Conservation (phyloP, 345 rosid genomes). For the Gynandropsis gynandra region DNA sequence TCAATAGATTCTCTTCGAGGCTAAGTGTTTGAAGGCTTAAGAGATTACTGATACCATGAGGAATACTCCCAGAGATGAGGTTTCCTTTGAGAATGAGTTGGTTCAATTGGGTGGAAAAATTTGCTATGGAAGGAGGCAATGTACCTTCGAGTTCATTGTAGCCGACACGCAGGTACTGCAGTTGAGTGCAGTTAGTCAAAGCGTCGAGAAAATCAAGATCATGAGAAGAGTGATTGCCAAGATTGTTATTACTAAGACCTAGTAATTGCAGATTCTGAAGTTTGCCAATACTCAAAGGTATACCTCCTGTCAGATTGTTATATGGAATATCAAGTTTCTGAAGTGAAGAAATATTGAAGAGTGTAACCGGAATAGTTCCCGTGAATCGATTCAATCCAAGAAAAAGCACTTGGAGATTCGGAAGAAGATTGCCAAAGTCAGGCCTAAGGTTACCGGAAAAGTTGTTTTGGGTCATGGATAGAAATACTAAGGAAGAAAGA, state of each 20-base stretch:
- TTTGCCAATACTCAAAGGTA: background rate
- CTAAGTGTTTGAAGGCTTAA: background rate
- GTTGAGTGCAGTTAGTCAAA: conserved; percentile 13
- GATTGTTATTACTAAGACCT: background rate
- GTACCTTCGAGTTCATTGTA: conserved; percentile 4
- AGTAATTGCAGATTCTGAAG: background rate
- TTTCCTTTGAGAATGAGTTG: background rate
- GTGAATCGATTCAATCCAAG: conserved; percentile 20
- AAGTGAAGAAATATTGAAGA: conserved; percentile 29
- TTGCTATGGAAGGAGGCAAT: background rate
- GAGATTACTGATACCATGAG: conserved; percentile 11
- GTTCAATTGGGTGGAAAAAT: background rate
- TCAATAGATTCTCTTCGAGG: background rate
- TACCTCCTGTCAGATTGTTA: background rate
- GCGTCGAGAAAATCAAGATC: background rate
- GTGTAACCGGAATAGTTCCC: conserved; percentile 24
- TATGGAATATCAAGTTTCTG: background rate
- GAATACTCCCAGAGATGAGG: conserved; percentile 3
- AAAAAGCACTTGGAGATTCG: background rate
- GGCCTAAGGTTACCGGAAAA: conserved; percentile 27
- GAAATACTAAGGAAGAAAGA: background rate
- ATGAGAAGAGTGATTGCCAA: background rate
- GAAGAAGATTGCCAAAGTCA: conserved; percentile 11
- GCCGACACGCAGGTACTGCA: background rate
- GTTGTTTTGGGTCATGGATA: fast-evolving